Conservation (phyloP, 1,284 basidiomycete species). For the Sporisorium exsertum region DNA sequence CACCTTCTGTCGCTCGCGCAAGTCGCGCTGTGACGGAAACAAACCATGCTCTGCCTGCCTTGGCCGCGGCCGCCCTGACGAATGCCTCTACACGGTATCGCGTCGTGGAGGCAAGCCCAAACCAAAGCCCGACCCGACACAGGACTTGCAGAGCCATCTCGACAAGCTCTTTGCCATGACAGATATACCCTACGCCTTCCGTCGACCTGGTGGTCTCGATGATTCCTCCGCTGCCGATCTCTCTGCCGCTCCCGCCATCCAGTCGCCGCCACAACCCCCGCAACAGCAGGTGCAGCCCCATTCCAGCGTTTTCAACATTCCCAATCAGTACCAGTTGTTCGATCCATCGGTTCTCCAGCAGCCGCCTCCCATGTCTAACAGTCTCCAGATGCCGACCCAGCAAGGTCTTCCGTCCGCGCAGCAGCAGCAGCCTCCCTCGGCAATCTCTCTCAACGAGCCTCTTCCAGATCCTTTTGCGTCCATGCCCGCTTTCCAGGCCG, state of each 20-base stretch:
- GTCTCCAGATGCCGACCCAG: constrained; percentile 13
- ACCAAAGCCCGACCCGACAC: constrained; percentile 49
- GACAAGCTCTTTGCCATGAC: constrained; percentile 59
- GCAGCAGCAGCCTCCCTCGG: constrained; percentile 2
- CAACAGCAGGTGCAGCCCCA: constrained; percentile 27
- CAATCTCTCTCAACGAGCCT: constrained; percentile 15
- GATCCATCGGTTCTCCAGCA: constrained; percentile 35
- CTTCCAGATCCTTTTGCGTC: constrained; percentile 22
- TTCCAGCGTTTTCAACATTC: constrained; percentile 25
- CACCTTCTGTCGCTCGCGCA: constrained; percentile 58
- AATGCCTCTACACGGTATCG: constrained; percentile 63
- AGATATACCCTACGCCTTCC: constrained; percentile 55
- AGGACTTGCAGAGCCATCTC: constrained; percentile 55
- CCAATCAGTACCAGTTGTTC: constrained; percentile 35
- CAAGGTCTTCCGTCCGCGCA: constrained; percentile 8
- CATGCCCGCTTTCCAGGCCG: constrained; percentile 21
- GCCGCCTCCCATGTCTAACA: constrained; percentile 7
- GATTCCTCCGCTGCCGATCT: constrained; percentile 23
- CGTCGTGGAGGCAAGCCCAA: constrained; percentile 65
- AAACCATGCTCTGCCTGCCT: constrained; percentile 62
- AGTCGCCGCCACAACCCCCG: constrained; percentile 8
- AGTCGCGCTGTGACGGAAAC: constrained; percentile 64
- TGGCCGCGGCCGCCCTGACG: constrained; percentile 50
- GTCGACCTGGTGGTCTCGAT: constrained; percentile 52
- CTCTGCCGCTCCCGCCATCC: constrained; percentile 7